Evolutionary conservation across 768 basidiomycete species (phyloP).

Genomic region (Sporobolomyces pararoseus): DNA sequence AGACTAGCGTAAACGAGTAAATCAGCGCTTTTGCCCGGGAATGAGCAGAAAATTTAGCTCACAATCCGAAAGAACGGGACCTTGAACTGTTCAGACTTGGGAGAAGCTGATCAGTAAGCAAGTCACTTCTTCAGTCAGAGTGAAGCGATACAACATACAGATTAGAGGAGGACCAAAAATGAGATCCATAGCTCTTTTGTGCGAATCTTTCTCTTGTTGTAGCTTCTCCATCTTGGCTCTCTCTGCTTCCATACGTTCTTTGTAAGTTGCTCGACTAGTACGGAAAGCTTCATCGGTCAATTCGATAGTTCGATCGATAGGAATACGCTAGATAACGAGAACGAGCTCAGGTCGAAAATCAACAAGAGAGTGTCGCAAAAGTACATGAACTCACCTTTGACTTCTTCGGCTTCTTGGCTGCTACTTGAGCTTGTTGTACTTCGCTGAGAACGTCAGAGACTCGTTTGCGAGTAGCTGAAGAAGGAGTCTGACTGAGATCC

Average conservation of each 20-base stretch:
- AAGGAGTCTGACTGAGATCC: slow-evolving; percentile 6
- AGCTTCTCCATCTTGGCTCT: slow-evolving; percentile 4
- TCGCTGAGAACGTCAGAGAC: slow-evolving; percentile 26
- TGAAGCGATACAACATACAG: slow-evolving; percentile 7
- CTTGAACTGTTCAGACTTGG: slow-evolving; percentile 12
- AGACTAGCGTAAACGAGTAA: slow-evolving; percentile 12
- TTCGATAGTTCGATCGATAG: slow-evolving; percentile 23
- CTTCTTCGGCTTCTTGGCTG: slow-evolving; percentile 15
- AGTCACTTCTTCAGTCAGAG: background rate
- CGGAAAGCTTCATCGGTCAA: slow-evolving; percentile 14
- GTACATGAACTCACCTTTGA: background rate
- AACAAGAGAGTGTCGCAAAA: too few relatives aligned
- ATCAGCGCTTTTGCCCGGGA: background rate
- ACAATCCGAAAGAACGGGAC: slow-evolving; percentile 13
- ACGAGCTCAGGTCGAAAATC: background rate
- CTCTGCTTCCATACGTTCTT: slow-evolving; percentile 27
- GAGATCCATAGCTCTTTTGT: slow-evolving; percentile 23
- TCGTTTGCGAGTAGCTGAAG: slow-evolving; percentile 14
- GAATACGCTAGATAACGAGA: background rate
- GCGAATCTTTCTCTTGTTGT: slow-evolving; percentile 15
- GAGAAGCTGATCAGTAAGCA: background rate
- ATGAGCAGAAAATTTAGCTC: background rate
- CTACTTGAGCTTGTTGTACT: background rate
- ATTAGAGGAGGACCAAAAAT: slow-evolving; percentile 21
- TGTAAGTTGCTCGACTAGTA: slow-evolving; percentile 18